These are phyloP conservation scores for Glebionis coronaria DNA, from an alignment of 129 eudicot species.

Conservation along the genomic window DNA sequence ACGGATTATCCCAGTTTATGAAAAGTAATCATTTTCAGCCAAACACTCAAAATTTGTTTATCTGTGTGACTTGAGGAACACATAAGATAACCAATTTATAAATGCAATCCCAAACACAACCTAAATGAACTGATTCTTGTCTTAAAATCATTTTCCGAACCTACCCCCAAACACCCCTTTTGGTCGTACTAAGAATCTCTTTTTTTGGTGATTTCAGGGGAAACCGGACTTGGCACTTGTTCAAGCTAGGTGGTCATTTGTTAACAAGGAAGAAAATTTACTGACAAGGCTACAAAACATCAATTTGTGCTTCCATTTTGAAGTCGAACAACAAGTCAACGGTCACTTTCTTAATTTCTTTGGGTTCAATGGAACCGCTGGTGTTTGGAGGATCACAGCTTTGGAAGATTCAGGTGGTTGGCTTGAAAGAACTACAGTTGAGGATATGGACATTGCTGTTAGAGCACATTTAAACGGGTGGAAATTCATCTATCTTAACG, in stretches of 20 bases:
- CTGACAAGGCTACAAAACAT: conserved; percentile 92
- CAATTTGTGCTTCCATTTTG: conserved; percentile 92
- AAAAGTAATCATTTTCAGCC: too few species aligned
- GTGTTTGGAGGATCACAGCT: conserved; percentile 94
- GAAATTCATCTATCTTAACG: conserved; percentile 70
- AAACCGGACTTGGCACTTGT: conserved; percentile 79
- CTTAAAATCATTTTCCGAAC: too few species aligned
- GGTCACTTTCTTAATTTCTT: conserved; percentile 74
- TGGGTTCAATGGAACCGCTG: conserved; percentile 97
- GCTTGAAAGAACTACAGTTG: conserved; percentile 91
- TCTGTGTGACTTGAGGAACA: too few species aligned
- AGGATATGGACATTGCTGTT: conserved; percentile 77
- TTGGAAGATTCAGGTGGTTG: conserved; percentile 96
- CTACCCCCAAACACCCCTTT: too few species aligned
- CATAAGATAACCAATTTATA: too few species aligned
- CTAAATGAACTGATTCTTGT: too few species aligned
- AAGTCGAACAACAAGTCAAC: conserved; percentile 96
- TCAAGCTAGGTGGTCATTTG: conserved; percentile 92
- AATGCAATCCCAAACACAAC: too few species aligned
- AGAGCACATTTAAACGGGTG: conserved; percentile 73
- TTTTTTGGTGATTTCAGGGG: conserved; percentile 46
- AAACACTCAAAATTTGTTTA: too few species aligned
- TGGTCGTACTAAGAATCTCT: neutral
- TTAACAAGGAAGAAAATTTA: conserved; percentile 86
- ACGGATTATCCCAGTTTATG: too few species aligned